phyloP scores from a whole-genome alignment of 306 rosid species.

The Cicer bijugum region DNA sequence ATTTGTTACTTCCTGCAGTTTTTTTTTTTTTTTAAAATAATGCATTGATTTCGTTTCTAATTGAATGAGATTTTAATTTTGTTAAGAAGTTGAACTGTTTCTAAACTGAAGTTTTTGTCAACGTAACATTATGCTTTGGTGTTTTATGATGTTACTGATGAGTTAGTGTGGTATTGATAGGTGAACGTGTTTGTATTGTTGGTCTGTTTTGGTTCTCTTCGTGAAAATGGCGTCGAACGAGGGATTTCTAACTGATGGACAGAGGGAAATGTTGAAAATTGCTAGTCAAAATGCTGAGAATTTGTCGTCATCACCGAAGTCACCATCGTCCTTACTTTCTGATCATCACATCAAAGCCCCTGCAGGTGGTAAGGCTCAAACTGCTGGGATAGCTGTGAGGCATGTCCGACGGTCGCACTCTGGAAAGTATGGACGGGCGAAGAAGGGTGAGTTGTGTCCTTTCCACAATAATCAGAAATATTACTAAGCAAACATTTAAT shows the following conservation, averaged over 20 bases:
- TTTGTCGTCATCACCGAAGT: constrained; percentile 88
- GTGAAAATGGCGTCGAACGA: constrained; percentile 79
- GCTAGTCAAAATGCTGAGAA: constrained; percentile 77
- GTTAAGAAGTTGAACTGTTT: background rate
- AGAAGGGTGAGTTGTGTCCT: constrained; percentile 75
- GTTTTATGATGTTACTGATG: background rate
- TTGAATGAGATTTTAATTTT: background rate
- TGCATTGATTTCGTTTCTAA: background rate
- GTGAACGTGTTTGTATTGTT: background rate
- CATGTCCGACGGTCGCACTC: constrained; percentile 89
- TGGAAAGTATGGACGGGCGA: constrained; percentile 75
- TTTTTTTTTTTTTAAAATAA: background rate
- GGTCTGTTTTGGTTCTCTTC: constrained; percentile 1
- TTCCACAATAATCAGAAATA: constrained; percentile 5
- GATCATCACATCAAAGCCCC: constrained; percentile 86
- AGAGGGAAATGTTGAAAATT: constrained; percentile 76
- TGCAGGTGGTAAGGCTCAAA: constrained; percentile 70
- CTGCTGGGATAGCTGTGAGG: constrained; percentile 76
- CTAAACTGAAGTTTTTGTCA: background rate
- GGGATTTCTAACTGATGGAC: constrained; percentile 90
- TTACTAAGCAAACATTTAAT: background rate
- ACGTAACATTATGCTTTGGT: background rate
- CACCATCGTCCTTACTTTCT: constrained; percentile 72
- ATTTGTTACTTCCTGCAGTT: background rate
- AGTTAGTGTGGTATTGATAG: constrained; percentile 16